phyloP scores from a whole-genome alignment of 2,329 filamentous ascomycete genomes.

The Ceratocystiopsis sp. region DNA sequence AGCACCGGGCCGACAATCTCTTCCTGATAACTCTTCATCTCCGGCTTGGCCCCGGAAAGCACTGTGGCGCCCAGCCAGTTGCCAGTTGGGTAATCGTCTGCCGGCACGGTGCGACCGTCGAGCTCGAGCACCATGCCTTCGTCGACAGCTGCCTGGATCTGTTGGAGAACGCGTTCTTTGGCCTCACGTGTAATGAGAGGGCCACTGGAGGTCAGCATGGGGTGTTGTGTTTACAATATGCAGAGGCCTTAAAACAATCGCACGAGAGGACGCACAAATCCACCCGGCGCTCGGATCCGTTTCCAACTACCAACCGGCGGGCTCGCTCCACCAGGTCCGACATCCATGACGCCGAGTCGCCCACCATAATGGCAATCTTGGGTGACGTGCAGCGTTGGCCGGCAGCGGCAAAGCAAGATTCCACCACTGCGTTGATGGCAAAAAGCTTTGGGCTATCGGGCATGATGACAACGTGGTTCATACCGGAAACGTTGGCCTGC shows the following conservation, averaged over 20 bases:
- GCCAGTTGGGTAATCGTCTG: slow-evolving; percentile 63
- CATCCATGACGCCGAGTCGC: slow-evolving; percentile 66
- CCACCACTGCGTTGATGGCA: slow-evolving; percentile 66
- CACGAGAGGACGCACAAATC: not conserved
- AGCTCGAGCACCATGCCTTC: slow-evolving; percentile 64
- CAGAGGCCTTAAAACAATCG: slow-evolving; percentile 41
- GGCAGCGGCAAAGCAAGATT: slow-evolving; percentile 69
- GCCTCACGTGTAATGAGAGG: slow-evolving; percentile 66
- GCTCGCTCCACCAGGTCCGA: slow-evolving; percentile 60
- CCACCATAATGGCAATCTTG: slow-evolving; percentile 69
- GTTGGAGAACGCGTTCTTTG: slow-evolving; percentile 36
- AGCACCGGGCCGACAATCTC: slow-evolving; percentile 78
- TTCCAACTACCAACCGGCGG: slow-evolving; percentile 55
- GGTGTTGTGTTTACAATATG: no score
- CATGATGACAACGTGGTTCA: slow-evolving; percentile 73
- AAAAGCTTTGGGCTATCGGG: slow-evolving; percentile 83
- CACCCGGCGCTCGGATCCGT: slow-evolving; percentile 31
- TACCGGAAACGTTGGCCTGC: slow-evolving; percentile 72
- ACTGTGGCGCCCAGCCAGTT: slow-evolving; percentile 76
- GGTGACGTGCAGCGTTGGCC: slow-evolving; percentile 79
- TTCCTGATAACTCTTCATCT: slow-evolving; percentile 71
- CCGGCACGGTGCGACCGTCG: slow-evolving; percentile 58
- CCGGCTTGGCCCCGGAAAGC: slow-evolving; percentile 60
- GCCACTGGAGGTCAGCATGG: no score
- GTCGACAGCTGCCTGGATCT: slow-evolving; percentile 55